Base-by-base conservation (phyloP, 768 basidiomycete species). In the Boletellus sp. region DNA sequence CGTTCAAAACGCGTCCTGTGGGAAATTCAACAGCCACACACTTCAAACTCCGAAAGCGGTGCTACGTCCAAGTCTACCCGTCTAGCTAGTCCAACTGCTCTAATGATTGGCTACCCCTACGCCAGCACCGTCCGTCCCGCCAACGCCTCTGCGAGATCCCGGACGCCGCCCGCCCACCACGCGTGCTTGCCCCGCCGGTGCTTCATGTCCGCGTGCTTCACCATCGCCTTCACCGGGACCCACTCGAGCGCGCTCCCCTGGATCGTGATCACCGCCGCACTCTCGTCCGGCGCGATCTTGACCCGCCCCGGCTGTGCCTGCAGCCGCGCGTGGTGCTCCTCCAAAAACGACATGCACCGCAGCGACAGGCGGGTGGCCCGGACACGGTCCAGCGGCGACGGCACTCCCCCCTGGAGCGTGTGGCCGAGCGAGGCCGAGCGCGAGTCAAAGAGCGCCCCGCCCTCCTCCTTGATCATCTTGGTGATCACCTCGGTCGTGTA, bases 381-480 rank as follows among this genome's bases (percentile, higher is more conserved):
- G 0, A 87, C 84, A 44, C 95, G 90, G 72, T 98, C 96, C 59
- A 90, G 78, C 0, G 96, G 96, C 1, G 95, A 96, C 5, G 96
- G 96, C 16, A 92, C 84, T 3, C 94, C 94, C 8, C 96, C 96
- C 63, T 99, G 96, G 3, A 99, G 74, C 5, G 94, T 98, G 72
- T 99, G 96, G 15, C 96, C 96, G 17, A 99, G 81, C 1, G 92
- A 88, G n/a, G 95, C 96, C 17, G 84, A 89, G 42, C 96, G 87
- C 17, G 96, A 84, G 71, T 99, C 96, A 64, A 98, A 99, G 20
- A 97, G 75, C 6, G 76, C 55, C 22, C 85, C 85, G n/a, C 96
- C 96, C 70, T 98, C 95, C 65, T 96, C 95, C 61, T 87, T 86
- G 70, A 97, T 72, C 77, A 99, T 96, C 68, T 90, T 90, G 52